phyloP scores from a whole-genome alignment of 441 rosid species.

The Melastoma candidum region DNA sequence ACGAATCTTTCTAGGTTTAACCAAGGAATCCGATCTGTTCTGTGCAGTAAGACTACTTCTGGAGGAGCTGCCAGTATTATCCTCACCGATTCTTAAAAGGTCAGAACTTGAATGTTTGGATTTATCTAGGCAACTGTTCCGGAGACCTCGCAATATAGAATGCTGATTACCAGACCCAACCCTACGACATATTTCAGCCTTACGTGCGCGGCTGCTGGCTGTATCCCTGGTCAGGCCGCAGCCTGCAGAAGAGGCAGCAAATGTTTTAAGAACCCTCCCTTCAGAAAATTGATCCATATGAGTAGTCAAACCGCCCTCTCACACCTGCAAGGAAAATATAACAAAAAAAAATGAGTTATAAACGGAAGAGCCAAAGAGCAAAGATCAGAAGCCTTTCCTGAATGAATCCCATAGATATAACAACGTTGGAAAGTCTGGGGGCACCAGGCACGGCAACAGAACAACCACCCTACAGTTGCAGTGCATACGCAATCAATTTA shows the following conservation, averaged over 20 bases:
- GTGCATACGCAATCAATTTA: too few relatives aligned
- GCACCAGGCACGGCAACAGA: too few relatives aligned
- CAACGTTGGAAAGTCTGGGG: too few relatives aligned
- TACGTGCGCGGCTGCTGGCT: constrained; percentile 39
- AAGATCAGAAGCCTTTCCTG: too few relatives aligned
- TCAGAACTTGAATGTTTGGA: constrained; percentile 48
- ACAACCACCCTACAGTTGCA: too few relatives aligned
- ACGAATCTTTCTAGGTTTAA: constrained; percentile 33
- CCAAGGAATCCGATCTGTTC: constrained; percentile 27
- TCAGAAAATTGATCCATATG: constrained; percentile 72
- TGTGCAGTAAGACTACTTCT: constrained; percentile 26
- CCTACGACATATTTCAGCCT: constrained; percentile 49
- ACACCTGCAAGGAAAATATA: constrained; percentile 18
- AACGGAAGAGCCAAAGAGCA: neutral
- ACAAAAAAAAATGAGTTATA: neutral
- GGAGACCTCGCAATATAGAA: constrained; percentile 42
- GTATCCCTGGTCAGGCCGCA: constrained; percentile 52
- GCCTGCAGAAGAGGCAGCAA: constrained; percentile 41
- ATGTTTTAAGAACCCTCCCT: constrained; percentile 39
- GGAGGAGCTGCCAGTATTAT: constrained; percentile 62
- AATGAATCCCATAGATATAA: too few relatives aligned
- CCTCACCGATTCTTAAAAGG: constrained; percentile 47
- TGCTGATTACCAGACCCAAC: constrained; percentile 54
- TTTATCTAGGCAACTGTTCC: constrained; percentile 37
- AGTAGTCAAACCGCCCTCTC: constrained; percentile 5